Evolutionary conservation across 176 grass and related monocot genomes (phyloP).

Genomic region (Eremochloa ophiuroides): DNA sequence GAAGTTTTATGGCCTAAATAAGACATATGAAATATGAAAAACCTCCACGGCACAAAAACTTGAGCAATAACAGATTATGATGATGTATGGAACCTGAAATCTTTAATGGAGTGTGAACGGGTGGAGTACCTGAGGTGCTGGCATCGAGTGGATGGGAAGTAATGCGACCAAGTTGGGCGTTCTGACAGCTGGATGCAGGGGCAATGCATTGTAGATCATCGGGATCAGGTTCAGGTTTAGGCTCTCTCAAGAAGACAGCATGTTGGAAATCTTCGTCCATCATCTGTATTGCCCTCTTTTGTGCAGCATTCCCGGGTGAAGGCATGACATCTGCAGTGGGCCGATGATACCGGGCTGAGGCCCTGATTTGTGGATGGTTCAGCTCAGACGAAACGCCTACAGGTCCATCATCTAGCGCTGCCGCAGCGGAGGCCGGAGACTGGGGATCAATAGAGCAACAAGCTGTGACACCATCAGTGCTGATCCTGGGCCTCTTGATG

Average conservation of each 20-base stretch:
- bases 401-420: neutral
- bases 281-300: conserved; percentile 8
- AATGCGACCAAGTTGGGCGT: neutral
- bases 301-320: neutral
- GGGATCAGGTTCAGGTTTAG: conserved; percentile 40
- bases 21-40: neutral
- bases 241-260: conserved; percentile 38
- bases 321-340: neutral
- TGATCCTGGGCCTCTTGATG: conserved; percentile 21
- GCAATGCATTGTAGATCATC: neutral
- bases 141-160: conserved; percentile 5
- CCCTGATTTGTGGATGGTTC: neutral
- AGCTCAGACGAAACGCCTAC: neutral
- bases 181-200: neutral
- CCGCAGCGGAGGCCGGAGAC: neutral
- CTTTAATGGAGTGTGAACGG: neutral
- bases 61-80: neutral
- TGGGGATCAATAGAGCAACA: neutral
- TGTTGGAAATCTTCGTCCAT: conserved; percentile 9
- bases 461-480: neutral
- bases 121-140: conserved; percentile 5
- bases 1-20: neutral
- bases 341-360: neutral
- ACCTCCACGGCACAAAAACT: neutral
- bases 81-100: conserved; percentile 17